A percentile compares a stretch with the other conserved stretches of the same genome.
Evolutionary conservation across 768 basidiomycete genomes (phyloP).

Genomic region (Termitomyces sp.): DNA sequence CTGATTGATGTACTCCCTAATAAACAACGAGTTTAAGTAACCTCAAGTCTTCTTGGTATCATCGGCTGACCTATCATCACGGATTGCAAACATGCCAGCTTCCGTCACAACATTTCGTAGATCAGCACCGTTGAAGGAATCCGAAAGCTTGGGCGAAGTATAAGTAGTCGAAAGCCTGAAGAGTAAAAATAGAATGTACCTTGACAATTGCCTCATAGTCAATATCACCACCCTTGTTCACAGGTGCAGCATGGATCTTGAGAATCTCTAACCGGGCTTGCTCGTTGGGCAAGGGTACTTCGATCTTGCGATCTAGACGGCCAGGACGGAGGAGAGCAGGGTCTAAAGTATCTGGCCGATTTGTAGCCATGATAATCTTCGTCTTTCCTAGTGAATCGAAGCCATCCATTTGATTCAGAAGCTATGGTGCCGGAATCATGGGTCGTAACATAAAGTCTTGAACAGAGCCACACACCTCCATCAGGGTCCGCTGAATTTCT

Average conservation of each 20-base stretch:
- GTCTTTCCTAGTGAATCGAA: constrained; percentile 96
- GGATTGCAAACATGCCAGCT: constrained; percentile 97
- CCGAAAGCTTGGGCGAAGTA: constrained; percentile 56
- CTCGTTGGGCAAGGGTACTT: constrained; percentile 96
- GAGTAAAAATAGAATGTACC: constrained; percentile 35
- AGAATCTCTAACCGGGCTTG: constrained; percentile 94
- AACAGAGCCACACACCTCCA: constrained; percentile 61
- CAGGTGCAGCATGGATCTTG: constrained; percentile 93
- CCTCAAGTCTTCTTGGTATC: not conserved
- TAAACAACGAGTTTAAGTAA: not conserved
- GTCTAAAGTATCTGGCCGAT: constrained; percentile 96
- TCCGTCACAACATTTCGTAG: constrained; percentile 93
- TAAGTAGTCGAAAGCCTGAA: not conserved
- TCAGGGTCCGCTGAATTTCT: constrained; percentile 96
- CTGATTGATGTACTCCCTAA: constrained; percentile 85
- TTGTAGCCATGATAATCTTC: constrained; percentile 99
- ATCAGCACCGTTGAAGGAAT: constrained; percentile 96
- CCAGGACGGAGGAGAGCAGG: constrained; percentile 96
- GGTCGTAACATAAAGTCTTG: not conserved
- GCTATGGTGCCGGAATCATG: constrained; percentile 36
- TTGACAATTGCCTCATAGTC: constrained; percentile 99
- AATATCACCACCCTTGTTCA: constrained; percentile 93
- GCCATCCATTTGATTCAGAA: constrained; percentile 99
- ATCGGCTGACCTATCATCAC: constrained; percentile 78
- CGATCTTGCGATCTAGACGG: constrained; percentile 94